A percentile compares a stretch with the other conserved stretches of the same genome.
phyloP scores from a whole-genome alignment of 1,284 basidiomycete species.

The Trametes hirsuta region DNA sequence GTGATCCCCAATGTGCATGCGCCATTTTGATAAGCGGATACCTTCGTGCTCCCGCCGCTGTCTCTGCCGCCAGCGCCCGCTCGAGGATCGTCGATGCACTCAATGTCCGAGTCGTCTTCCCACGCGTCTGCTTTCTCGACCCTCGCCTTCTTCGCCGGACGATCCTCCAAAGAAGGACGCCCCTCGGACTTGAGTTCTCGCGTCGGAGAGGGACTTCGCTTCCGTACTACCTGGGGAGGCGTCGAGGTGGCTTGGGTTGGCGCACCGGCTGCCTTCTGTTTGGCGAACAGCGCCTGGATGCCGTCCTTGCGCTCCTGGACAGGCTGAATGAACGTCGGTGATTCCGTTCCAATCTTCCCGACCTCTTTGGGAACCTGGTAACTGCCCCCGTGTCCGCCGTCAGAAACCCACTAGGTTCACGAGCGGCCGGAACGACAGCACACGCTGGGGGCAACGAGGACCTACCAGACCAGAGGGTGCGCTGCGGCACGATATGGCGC shows the following conservation, averaged over 20 bases:
- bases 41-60: no score
- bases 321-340: conserved; percentile 82
- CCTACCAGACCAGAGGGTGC: conserved; percentile 72
- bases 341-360: conserved; percentile 88
- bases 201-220: conserved; percentile 23
- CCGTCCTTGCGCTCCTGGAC: conserved; percentile 83
- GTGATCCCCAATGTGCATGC: no score
- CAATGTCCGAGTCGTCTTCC: conserved; percentile 31
- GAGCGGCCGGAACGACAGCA: background rate
- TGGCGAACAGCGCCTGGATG: conserved; percentile 86
- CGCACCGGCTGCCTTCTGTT: conserved; percentile 42
- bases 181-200: background rate
- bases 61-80: background rate
- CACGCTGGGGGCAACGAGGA: conserved; percentile 8
- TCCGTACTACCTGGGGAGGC: conserved; percentile 4
- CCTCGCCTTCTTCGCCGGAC: conserved; percentile 9
- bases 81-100: conserved; percentile 23
- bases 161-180: background rate
- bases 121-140: conserved; percentile 25
- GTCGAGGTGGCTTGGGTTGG: background rate
- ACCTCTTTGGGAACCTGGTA: conserved; percentile 92
- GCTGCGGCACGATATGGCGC: conserved; percentile 69
- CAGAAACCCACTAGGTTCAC: background rate
- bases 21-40: no score
- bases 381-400: conserved; percentile 40